These are phyloP conservation scores for Triglochin maritima DNA, from an alignment of 106 monocot species.

Conservation along the genomic window DNA sequence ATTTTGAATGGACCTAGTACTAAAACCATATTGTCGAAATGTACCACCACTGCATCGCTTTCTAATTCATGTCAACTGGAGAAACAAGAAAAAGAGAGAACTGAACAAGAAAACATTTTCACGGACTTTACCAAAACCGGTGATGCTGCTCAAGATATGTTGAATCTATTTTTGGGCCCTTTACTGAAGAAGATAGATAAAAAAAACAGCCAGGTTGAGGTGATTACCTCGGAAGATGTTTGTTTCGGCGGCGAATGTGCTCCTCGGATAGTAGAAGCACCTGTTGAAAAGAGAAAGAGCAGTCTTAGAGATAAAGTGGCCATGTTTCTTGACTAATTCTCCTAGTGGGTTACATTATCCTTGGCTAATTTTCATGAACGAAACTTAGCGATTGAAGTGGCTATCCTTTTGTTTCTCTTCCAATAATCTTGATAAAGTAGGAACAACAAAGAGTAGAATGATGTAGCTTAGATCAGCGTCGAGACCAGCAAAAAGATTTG, in stretches of 20 bases:
- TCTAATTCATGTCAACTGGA: constrained; percentile 9
- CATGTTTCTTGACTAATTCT: constrained; percentile 6
- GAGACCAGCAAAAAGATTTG: too few species aligned
- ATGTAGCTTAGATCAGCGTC: too few species aligned
- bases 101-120: constrained; percentile 5
- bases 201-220: not conserved
- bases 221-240: not conserved
- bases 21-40: constrained; percentile 16
- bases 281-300: constrained; percentile 44
- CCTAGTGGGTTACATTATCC: not conserved
- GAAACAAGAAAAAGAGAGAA: constrained; percentile 5
- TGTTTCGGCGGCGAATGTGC: not conserved
- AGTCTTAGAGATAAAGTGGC: constrained; percentile 16
- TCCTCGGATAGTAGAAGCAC: constrained; percentile 14
- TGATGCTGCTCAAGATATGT: constrained; percentile 55
- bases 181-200: constrained; percentile 27
- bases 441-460: too few species aligned
- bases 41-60: constrained; percentile 1
- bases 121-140: constrained; percentile 17
- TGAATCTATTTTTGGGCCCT: constrained; percentile 54
- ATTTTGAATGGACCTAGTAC: not conserved
- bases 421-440: too few species aligned
- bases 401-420: too few species aligned
- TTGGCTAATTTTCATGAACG: too few species aligned
- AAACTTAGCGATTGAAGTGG: too few species aligned